Evolutionary conservation across 176 grass and related monocot species (phyloP), one percentile per base, ranked within the genome.

Genomic region (Pontederia crassipes): DNA sequence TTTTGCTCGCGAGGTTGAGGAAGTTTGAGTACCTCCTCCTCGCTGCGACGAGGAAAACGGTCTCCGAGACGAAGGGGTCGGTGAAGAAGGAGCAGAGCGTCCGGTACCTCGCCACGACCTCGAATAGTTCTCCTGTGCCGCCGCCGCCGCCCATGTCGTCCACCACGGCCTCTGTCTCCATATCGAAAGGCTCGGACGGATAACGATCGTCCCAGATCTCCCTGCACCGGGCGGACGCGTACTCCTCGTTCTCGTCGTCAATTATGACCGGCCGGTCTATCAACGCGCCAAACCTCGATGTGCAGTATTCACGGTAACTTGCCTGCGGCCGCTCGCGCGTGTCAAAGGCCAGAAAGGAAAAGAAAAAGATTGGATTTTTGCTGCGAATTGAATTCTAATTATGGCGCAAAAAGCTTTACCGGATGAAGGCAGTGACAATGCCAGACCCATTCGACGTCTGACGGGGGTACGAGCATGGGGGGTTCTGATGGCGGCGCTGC

Each of bases 401-500:
- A 50, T 1, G 17, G 8, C 18, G 26, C 12, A 10, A 12, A 20
- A 13, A 13, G 9, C 28, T 52, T 40, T 67, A 81, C 91, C 72
- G 84, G 91, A 72, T 87, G 61, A 57, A 96, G 85, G 75, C 86
- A 85, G 78, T 87, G 86, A 70, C 81, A 96, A 73, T 90, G 81
- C 91, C 91, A 90, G 68, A 96, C 70, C 62, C 89, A 85, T 10
- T 64, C 78, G 62, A 96, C 86, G 75, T 96, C 91, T 16, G 49
- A 40, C 29, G 91, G 91, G 10, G 86, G 91, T 29, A 90, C 11
- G 76, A 96, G 13, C 86, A 87, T 85, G 61, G 72, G 66, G 45
- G 59, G 72, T 46, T 50, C 79, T 71, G 32, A 73, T 52, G 58
- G 77, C 62, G 55, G 28, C 40, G 55, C 78, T 40, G 57, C 66